Conservation (phyloP, 2,329 filamentous ascomycete genomes). For the Trematosphaeria pertusa region DNA sequence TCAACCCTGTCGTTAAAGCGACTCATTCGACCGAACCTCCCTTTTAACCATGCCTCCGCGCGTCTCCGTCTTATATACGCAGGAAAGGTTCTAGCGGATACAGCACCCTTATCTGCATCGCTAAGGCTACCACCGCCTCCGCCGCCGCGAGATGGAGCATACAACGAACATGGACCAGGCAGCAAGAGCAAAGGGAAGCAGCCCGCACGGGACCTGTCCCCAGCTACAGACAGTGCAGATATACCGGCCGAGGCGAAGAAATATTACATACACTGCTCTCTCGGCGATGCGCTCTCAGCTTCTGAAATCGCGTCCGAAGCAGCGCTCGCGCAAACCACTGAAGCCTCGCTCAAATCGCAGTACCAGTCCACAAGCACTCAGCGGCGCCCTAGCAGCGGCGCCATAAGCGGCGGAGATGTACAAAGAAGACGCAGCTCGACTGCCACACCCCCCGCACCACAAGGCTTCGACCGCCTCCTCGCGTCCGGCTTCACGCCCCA, state of each 20-base stretch:
- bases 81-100: slow-evolving; percentile 83
- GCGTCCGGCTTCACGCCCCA: slow-evolving; percentile 79
- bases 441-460: slow-evolving; percentile 63
- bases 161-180: slow-evolving; percentile 25
- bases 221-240: slow-evolving; percentile 20
- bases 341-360: slow-evolving; percentile 45
- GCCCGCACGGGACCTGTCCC: slow-evolving; percentile 59
- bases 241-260: slow-evolving; percentile 52
- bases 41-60: slow-evolving; percentile 65
- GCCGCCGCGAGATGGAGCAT: slow-evolving; percentile 47
- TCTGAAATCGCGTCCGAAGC: slow-evolving; percentile 75
- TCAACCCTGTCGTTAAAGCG: slow-evolving; percentile 82
- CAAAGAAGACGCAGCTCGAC: slow-evolving; percentile 29
- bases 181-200: slow-evolving; percentile 72
- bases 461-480: slow-evolving; percentile 88
- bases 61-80: slow-evolving; percentile 89
- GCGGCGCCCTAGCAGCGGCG: slow-evolving; percentile 23
- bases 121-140: slow-evolving; percentile 69
- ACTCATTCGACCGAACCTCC: slow-evolving; percentile 76
- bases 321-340: slow-evolving; percentile 47
- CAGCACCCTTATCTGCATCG: slow-evolving; percentile 69
- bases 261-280: slow-evolving; percentile 94
- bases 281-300: slow-evolving; percentile 74
- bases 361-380: slow-evolving; percentile 20
- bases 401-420: slow-evolving; percentile 16